These are phyloP conservation scores for Rhodofomes roseus DNA, from an alignment of 1,284 basidiomycete genomes.

Conservation along the genomic window DNA sequence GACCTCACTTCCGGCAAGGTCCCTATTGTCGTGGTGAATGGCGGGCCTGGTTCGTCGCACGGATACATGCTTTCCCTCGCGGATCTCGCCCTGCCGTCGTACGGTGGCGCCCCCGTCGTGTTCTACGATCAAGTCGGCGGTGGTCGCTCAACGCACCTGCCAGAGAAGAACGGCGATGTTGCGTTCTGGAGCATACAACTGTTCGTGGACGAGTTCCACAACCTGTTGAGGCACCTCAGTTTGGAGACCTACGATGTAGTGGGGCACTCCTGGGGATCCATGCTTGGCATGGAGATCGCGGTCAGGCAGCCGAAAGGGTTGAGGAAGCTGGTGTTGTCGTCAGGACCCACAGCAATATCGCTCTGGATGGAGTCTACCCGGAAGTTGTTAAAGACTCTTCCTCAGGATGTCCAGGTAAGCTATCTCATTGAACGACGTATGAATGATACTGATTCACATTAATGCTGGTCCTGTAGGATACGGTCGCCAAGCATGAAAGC, in stretches of 20 bases:
- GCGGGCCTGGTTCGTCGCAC: conserved; percentile 41
- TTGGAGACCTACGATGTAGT: conserved; percentile 38
- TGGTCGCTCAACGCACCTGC: conserved; percentile 40
- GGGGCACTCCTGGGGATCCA: conserved; percentile 52
- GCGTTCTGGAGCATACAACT: conserved; percentile 44
- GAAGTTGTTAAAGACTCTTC: conserved; percentile 28
- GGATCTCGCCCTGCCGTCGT: conserved; percentile 23
- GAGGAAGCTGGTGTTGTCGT: conserved; percentile 35
- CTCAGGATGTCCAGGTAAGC: conserved; percentile 34
- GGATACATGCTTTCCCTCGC: conserved; percentile 37
- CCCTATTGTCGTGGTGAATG: conserved; percentile 38
- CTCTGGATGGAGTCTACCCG: conserved; percentile 31
- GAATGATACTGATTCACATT: not conserved
- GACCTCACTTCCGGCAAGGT: conserved; percentile 23
- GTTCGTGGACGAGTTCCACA: conserved; percentile 46
- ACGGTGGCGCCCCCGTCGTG: conserved; percentile 34
- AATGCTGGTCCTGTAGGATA: conserved; percentile 19
- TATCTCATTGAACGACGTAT: not conserved
- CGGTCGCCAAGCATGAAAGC: conserved; percentile 42
- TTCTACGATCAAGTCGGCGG: conserved; percentile 51
- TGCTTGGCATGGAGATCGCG: conserved; percentile 36
- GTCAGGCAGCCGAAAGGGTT: conserved; percentile 33
- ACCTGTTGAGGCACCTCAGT: conserved; percentile 35
- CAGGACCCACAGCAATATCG: conserved; percentile 27
- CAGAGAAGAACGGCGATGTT: conserved; percentile 27